Percentiles rank a stretch among this genome's conserved stretches.
Conservation (phyloP, 2,329 filamentous ascomycete genomes). For the Nemania sp. region DNA sequence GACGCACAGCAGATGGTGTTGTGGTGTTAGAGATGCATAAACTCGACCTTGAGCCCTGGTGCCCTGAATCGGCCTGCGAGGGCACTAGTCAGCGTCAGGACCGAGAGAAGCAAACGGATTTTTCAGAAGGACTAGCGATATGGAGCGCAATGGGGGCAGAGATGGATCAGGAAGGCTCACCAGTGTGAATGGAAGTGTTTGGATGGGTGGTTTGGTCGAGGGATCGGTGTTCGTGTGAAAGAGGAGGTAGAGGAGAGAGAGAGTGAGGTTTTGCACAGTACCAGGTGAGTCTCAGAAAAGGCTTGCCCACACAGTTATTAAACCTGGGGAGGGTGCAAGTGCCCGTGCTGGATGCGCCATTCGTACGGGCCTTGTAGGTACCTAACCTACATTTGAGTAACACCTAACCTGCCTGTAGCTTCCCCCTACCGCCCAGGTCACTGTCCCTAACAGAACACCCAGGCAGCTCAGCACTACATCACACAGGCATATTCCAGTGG, state of each 20-base stretch:
- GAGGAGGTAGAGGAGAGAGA: constrained; percentile 52
- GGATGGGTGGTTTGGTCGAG: constrained; percentile 44
- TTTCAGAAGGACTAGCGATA: constrained; percentile 24
- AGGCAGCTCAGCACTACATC: constrained; percentile 31
- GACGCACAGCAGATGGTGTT: constrained; percentile 50
- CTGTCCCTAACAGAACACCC: constrained; percentile 27
- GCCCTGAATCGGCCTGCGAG: constrained; percentile 46
- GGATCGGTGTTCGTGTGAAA: constrained; percentile 45
- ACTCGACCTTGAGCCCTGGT: constrained; percentile 48
- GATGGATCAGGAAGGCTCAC: constrained; percentile 45
- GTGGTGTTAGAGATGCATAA: constrained; percentile 51
- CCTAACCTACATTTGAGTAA: constrained; percentile 27
- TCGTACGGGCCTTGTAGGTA: constrained; percentile 30
- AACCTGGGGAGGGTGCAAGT: constrained; percentile 38
- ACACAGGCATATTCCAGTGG: constrained; percentile 1
- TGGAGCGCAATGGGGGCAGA: constrained; percentile 31
- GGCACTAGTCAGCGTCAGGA: constrained; percentile 39
- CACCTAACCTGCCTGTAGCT: constrained; percentile 28
- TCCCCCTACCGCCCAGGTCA: constrained; percentile 8
- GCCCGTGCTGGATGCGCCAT: constrained; percentile 42
- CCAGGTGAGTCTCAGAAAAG: constrained; percentile 47
- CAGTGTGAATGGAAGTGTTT: constrained; percentile 44
- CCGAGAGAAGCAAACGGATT: constrained; percentile 25
- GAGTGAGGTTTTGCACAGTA: constrained; percentile 52
- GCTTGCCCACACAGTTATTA: constrained; percentile 46